Percentiles rank a stretch among this genome's conserved stretches.
Conservation (phyloP, 495 filamentous ascomycete species). For the Aspergillus affinis region DNA sequence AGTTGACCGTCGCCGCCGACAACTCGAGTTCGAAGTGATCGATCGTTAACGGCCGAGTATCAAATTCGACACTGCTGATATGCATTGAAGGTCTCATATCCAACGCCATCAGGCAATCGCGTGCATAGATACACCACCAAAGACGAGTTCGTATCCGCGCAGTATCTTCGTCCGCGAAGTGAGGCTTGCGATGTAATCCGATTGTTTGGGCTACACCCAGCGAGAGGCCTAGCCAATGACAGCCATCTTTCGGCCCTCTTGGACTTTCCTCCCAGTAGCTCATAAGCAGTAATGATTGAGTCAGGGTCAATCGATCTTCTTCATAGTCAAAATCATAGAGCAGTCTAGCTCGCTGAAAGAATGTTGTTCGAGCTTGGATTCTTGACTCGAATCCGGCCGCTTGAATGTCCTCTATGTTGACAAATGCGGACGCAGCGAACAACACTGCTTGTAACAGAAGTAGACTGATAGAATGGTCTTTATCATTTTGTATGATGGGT, state of each 20-base stretch:
- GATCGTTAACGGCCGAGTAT: too few species aligned
- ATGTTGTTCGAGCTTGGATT: background rate
- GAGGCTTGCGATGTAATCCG: conserved; percentile 9
- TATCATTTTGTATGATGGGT: background rate
- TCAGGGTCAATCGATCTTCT: conserved; percentile 7
- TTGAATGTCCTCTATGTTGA: background rate
- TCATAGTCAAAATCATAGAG: conserved; percentile 19
- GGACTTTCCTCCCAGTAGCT: conserved; percentile 21
- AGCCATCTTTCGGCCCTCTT: conserved; percentile 13
- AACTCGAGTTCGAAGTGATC: too few species aligned
- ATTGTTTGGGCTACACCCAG: conserved; percentile 13
- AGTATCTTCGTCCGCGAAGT: background rate
- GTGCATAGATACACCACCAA: conserved; percentile 22
- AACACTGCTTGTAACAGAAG: background rate
- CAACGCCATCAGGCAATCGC: conserved; percentile 15
- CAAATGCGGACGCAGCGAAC: background rate
- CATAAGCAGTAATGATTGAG: conserved; percentile 21
- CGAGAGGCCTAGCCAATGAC: conserved; percentile 17
- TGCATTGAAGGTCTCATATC: conserved; percentile 11
- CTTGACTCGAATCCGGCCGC: background rate
- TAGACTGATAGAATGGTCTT: background rate
- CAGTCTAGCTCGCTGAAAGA: conserved; percentile 1
- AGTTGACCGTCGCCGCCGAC: too few species aligned
- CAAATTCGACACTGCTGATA: background rate
- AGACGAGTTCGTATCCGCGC: conserved; percentile 10